Evolutionary conservation across 192 early-diverging fungal species (phyloP).

Genomic region (Jimgerdemannia flammicorona): DNA sequence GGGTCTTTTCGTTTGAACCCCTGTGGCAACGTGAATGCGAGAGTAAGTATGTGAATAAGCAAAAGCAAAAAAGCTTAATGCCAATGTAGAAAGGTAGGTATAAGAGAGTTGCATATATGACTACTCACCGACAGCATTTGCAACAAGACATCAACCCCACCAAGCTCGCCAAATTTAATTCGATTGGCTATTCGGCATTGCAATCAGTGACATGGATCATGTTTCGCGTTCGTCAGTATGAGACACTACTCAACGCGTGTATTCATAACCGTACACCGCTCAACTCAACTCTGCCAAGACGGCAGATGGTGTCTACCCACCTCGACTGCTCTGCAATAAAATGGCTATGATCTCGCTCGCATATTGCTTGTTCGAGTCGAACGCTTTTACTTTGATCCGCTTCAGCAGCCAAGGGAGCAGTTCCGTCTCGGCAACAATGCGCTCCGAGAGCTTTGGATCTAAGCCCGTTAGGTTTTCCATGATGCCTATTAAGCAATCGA

Average conservation of each 20-base stretch:
- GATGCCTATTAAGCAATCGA: constrained; percentile 39
- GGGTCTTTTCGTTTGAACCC: constrained; percentile 71
- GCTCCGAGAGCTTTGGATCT: constrained; percentile 61
- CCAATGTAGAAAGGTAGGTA: neutral
- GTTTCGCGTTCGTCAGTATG: too few relatives aligned
- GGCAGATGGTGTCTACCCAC: constrained; percentile 19
- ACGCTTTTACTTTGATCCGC: constrained; percentile 55
- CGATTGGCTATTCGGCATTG: constrained; percentile 33
- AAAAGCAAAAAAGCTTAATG: neutral
- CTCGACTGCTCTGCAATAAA: constrained; percentile 65
- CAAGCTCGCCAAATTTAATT: constrained; percentile 40
- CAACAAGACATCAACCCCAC: constrained; percentile 69
- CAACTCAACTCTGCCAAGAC: too few relatives aligned
- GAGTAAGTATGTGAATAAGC: neutral
- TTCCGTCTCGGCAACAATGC: constrained; percentile 56
- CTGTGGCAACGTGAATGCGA: constrained; percentile 8
- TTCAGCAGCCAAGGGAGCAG: constrained; percentile 74
- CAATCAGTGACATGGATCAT: neutral
- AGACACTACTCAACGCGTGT: too few relatives aligned
- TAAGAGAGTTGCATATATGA: neutral
- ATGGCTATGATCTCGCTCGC: constrained; percentile 84
- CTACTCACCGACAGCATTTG: constrained; percentile 52
- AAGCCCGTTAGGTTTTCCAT: constrained; percentile 85
- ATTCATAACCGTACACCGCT: too few relatives aligned
- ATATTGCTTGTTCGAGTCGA: constrained; percentile 86